Evolutionary conservation across 345 rosid genomes (phyloP).

Genomic region (Camelina sativa): DNA sequence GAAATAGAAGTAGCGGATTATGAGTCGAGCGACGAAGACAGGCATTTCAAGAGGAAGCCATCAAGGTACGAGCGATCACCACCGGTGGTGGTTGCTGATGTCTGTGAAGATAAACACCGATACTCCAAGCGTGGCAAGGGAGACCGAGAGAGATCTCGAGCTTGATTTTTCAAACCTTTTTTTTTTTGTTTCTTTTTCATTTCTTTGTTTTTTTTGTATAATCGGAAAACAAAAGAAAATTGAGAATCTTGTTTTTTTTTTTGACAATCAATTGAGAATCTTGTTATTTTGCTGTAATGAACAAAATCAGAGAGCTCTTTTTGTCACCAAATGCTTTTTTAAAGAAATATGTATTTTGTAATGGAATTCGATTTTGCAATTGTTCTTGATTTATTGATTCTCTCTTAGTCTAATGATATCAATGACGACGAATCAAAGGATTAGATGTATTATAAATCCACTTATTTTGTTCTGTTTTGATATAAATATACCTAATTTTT

Average conservation of each 20-base stretch:
- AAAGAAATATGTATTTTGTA: no score
- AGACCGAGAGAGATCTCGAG: slow-evolving; percentile 34
- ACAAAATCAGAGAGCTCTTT: no score
- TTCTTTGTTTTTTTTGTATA: neutral
- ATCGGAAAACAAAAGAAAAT: neutral
- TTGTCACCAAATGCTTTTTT: no score
- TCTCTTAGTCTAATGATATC: no score
- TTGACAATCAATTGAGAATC: no score
- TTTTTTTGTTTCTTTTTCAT: neutral
- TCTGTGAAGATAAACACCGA: slow-evolving; percentile 35
- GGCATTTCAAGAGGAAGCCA: slow-evolving; percentile 91
- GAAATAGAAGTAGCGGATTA: slow-evolving; percentile 52
- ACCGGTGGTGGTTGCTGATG: slow-evolving; percentile 32
- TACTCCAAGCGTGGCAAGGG: slow-evolving; percentile 40
- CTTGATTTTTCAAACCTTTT: neutral
- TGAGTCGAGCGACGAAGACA: slow-evolving; percentile 89
- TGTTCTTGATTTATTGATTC: no score
- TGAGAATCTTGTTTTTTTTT: neutral
- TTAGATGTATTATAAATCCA: no score
- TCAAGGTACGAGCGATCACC: slow-evolving; percentile 77
- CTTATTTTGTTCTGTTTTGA: no score
- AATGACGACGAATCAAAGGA: no score
- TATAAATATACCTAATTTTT: no score
- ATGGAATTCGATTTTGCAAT: no score
- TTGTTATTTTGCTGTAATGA: no score